Percentiles rank a stretch among this genome's conserved stretches.
Evolutionary conservation across 176 grass and related monocot genomes (phyloP).

Genomic region (Oryza meridionalis): DNA sequence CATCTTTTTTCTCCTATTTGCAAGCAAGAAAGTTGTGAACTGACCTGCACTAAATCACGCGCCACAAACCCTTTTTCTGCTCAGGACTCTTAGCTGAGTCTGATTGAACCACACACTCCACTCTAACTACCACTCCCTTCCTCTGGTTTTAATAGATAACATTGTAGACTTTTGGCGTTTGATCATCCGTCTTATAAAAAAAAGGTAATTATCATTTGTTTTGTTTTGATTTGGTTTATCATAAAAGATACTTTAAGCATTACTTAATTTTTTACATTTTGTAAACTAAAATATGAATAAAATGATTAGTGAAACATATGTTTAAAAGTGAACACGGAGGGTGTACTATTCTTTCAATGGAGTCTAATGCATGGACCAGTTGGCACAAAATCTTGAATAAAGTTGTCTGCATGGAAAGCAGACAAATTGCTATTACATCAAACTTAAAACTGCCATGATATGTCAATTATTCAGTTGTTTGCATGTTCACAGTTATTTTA

Average conservation of each 20-base stretch:
- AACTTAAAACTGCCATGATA: neutral
- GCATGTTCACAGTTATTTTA: neutral
- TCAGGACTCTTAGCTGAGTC: neutral
- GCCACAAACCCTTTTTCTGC: constrained; percentile 9
- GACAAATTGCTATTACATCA: neutral
- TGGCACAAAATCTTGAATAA: neutral
- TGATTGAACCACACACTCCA: neutral
- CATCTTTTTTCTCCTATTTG: neutral
- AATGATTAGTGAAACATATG: too few species aligned
- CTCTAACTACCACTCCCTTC: neutral
- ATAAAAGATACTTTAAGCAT: too few species aligned
- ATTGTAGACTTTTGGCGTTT: too few species aligned
- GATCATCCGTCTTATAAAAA: too few species aligned
- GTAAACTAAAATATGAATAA: too few species aligned
- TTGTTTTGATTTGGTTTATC: too few species aligned
- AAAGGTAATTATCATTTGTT: too few species aligned
- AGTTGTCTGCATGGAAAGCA: neutral
- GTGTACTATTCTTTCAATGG: neutral
- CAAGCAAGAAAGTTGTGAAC: neutral
- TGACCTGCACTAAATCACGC: neutral
- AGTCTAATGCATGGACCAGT: constrained; percentile 6
- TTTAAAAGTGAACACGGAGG: too few species aligned
- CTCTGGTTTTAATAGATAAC: too few species aligned
- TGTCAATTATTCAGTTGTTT: neutral
- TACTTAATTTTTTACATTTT: too few species aligned